These are phyloP conservation scores for Lathyrus tuberosus DNA, from an alignment of 306 rosid species.

Conservation along the genomic window DNA sequence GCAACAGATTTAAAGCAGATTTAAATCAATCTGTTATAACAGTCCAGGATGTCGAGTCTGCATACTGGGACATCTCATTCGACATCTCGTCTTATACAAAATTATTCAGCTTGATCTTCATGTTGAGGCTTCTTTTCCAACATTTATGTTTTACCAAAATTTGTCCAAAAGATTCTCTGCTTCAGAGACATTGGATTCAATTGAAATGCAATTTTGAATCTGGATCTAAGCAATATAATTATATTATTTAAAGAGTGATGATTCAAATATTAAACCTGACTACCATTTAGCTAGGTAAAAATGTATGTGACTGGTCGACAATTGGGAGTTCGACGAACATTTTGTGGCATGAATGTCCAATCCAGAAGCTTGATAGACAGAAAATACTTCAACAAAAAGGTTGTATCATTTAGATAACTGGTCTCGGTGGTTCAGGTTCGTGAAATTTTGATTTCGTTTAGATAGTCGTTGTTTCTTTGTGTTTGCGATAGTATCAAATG, in stretches of 20 bases:
- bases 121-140: too few relatives aligned
- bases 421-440: constrained; percentile 99
- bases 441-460: constrained; percentile 32
- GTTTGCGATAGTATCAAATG: neutral
- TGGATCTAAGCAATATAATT: neutral
- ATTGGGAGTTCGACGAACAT: constrained; percentile 72
- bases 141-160: too few relatives aligned
- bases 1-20: too few relatives aligned
- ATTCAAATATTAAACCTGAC: constrained; percentile 42
- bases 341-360: constrained; percentile 72
- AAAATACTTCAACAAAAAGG: constrained; percentile 81
- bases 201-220: too few relatives aligned
- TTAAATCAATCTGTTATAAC: too few relatives aligned
- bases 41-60: too few relatives aligned
- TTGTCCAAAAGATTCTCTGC: too few relatives aligned
- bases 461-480: neutral
- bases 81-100: too few relatives aligned
- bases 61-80: too few relatives aligned
- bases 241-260: neutral
- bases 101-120: too few relatives aligned
- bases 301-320: constrained; percentile 42
- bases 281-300: constrained; percentile 58
- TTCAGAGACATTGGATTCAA: neutral
- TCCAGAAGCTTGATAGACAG: constrained; percentile 77
- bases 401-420: constrained; percentile 92